Evolutionary conservation across 306 rosid species (phyloP).

Genomic region (Begonia loranthoides): DNA sequence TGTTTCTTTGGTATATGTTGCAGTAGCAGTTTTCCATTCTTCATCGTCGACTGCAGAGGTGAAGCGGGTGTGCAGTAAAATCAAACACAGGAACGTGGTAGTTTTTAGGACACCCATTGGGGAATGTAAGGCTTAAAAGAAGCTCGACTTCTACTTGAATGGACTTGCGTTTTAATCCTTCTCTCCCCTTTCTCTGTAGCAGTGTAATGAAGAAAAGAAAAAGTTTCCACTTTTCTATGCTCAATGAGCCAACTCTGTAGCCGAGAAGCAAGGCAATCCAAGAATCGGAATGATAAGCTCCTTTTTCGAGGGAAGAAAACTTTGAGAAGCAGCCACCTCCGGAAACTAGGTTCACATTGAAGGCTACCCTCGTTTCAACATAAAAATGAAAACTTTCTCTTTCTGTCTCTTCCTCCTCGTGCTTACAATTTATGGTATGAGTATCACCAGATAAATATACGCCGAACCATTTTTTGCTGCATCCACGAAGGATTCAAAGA

Average conservation of each 20-base stretch:
- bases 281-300: constrained; percentile 11
- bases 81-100: constrained; percentile 36
- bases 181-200: constrained; percentile 17
- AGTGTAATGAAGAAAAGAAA: constrained; percentile 17
- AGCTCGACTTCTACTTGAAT: constrained; percentile 7
- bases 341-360: constrained; percentile 26
- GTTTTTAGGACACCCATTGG: constrained; percentile 55
- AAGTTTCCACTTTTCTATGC: constrained; percentile 10
- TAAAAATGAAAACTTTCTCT: background rate
- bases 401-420: background rate
- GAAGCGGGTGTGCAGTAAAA: constrained; percentile 21
- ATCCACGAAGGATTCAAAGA: background rate
- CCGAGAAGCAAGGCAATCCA: constrained; percentile 9
- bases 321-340: constrained; percentile 20
- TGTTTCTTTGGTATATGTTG: constrained; percentile 64
- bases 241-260: constrained; percentile 19
- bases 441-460: background rate
- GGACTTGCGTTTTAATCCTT: constrained; percentile 18
- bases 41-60: constrained; percentile 24
- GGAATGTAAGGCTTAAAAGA: constrained; percentile 15
- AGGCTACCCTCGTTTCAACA: constrained; percentile 29
- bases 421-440: background rate
- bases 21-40: constrained; percentile 81
- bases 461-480: background rate
- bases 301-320: constrained; percentile 7